Evolutionary conservation across 225 moss, liverwort and hornwort species (phyloP), one percentile per base, ranked within the genome.

Genomic region (Asterella californica): DNA sequence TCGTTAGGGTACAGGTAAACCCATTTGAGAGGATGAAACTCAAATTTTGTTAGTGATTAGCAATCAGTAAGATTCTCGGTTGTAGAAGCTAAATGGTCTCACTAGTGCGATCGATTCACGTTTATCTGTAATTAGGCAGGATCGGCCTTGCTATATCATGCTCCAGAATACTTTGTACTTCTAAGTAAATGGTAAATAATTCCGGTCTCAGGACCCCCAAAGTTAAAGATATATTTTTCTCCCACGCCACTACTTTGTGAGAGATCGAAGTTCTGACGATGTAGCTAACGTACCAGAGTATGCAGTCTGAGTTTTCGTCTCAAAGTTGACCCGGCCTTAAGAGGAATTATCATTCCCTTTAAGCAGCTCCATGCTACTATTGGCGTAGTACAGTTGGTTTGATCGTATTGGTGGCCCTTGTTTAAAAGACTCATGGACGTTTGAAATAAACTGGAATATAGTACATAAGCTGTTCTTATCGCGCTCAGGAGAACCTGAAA

Each of bases 41-140:
- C 59, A 76, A 76, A 59, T 76, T 76, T 76, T 76, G 75, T 24
- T n/a, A 76, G 75, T 76, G 75, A 37, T n/a, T n/a, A n/a, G n/a
- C n/a, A 76, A 57, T 49, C 52, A 33, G 50, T 50, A 52, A 53
- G 8, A 52, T 4, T 74, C 32, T 33, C 75, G 59, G 19, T 24
- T 25, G 36, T 76, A 32, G 75, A 37, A 76, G 17, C 36, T 59
- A 11, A 38, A 10, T 15, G 49, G 72, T 72, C 48, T 49, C 48
- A 72, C 27, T 29, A n/a, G 45, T 49, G 6, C 38, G 9, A 22
- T 49, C 48, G 57, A 36, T 59, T 59, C 37, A 59, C 37, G 57
- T 67, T 57, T 25, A 60, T 55, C 22, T 76, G 75, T 76, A 59
- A 57, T 76, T 76, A 76, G 30, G 36, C 75, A 59, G 75, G 75